Base-by-base conservation (phyloP, 768 basidiomycete species). In the Russula griseocarnosa region DNA sequence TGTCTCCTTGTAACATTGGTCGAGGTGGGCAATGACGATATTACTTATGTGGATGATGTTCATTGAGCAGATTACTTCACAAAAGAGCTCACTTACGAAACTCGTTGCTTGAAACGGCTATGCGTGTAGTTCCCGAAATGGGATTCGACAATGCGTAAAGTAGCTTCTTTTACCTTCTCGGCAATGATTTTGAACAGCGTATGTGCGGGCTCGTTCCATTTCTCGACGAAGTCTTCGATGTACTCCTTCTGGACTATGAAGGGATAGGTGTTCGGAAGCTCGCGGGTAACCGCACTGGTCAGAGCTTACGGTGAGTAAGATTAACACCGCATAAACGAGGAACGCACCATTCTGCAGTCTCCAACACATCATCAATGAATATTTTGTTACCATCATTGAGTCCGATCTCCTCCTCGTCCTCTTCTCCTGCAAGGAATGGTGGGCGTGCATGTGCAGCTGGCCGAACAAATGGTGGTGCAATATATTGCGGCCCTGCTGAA, bases 251-350 rank as follows among this genome's bases (percentile, higher is more conserved):
- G 82, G 0, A 90, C 84, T 0, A 84, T 75, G 63, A 85, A 89
- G 0, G 88, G 87, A 63, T 83, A 86, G 63, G 81, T 79, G 16
- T 82, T 85, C 0, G 87, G 88, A 0, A 90, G 78, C 68, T 90
- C 88, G 1, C 90, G 82, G 0, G 87, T 86, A 4, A 85, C 79
- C 1, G 88, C 82, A 24, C 90, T 91, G 61, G 14, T 46, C 26
- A 47, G 38, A 18, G 8, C 32, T 34, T 11, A 55, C 28, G 30
- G 16, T 32, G 34, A 54, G 54, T 28, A 57, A 42, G 14, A 58
- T 9, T 57, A 51, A 49, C 63, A 13, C 42, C 28, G 8, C 16
- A n/a, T 38, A 28, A 38, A 22, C 3, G 0, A 20, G 10, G 38
- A 2, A 74, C 82, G 26, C 69, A 86, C 87, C 74, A 68, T 30